Base-by-base conservation (phyloP, 371 early-diverging fungal species). In the Lichtheimia corymbifera region DNA sequence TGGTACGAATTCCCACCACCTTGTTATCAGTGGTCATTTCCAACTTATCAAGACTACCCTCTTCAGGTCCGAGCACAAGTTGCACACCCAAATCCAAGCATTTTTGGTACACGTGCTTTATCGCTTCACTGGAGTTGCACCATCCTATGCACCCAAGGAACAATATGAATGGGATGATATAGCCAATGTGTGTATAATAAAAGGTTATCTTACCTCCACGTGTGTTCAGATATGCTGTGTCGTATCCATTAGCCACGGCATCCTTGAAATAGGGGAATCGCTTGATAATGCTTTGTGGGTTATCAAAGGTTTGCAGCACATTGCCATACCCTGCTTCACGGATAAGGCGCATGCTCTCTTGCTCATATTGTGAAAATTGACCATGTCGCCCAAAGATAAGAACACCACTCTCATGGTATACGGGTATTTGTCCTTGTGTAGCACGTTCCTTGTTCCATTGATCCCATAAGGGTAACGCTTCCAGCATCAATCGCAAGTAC, bases 391-490 rank as follows among this genome's bases (percentile, higher is more conserved):
- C 70, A 42, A 82, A 67, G 27, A 73, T 58, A 6, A 80, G 55
- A 20, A 74, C 64, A 9, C 82, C 83, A 14, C 74, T 75, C 47
- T 80, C 68, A 51, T 76, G 60, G 51, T 71, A 80, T 4, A 79
- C 64, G 40, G 82, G 70, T 3, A 30, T 28, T 35, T 50, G 53
- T 22, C 61, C 61, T 35, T 61, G 17, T 4, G 45, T 45, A 13
- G 59, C 64, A 20, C 73, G 66, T 30, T 82, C 84, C 49, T 70
- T 59, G 58, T 84, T 82, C 84, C 84, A 84, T 56, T 77, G 63
- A 27, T 66, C 65, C 80, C 82, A 86, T 14, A 61, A 50, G 7
- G 71, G 67, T 30, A 83, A 61, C 0, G 82, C 73, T 24, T 79
- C 74, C 14, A 79, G 40, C 0, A 69, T 76, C 25, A 86, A 61